phyloP scores from a whole-genome alignment of 768 basidiomycete genomes.

The Asterophora lycoperdoides region DNA sequence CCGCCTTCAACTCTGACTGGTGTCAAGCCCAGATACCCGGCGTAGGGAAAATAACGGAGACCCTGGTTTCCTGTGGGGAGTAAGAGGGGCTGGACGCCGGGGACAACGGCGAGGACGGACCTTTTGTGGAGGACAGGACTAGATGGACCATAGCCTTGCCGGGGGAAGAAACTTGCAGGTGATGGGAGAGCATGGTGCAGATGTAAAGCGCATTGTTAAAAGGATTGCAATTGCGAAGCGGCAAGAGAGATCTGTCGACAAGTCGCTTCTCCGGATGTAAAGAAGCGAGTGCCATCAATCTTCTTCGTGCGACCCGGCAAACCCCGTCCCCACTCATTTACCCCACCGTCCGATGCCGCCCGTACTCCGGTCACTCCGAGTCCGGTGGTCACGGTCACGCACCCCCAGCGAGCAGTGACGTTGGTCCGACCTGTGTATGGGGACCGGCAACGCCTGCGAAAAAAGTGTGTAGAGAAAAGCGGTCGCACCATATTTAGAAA shows the following conservation, averaged over 20 bases:
- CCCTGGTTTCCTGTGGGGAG: conserved; percentile 53
- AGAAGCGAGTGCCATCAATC: conserved; percentile 16
- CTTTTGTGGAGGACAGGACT: conserved; percentile 59
- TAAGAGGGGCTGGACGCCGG: conserved; percentile 8
- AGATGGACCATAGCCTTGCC: conserved; percentile 59
- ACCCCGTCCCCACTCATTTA: conserved; percentile 25
- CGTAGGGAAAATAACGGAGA: conserved; percentile 67
- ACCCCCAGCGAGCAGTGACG: too few relatives aligned
- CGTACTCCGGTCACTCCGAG: conserved; percentile 16
- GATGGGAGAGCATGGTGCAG: conserved; percentile 27
- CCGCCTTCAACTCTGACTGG: conserved; percentile 75
- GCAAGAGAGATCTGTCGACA: conserved; percentile 32
- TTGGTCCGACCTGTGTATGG: conserved; percentile 3
- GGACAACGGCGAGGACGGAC: conserved; percentile 21
- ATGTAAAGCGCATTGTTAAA: conserved; percentile 42
- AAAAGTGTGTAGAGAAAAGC: too few relatives aligned
- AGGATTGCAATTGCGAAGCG: conserved; percentile 34
- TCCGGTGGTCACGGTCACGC: conserved; percentile 13
- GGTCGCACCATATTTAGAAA: too few relatives aligned
- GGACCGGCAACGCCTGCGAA: too few relatives aligned
- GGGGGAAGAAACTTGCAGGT: conserved; percentile 20
- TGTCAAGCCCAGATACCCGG: conserved; percentile 78
- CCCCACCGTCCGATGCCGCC: conserved; percentile 7
- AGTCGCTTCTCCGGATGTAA: conserved; percentile 32
- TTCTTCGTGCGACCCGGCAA: conserved; percentile 34